Evolutionary conservation across 2,329 filamentous ascomycete species (phyloP), one percentile per base, ranked within the genome.

Genomic region (Diplodia corticola): DNA sequence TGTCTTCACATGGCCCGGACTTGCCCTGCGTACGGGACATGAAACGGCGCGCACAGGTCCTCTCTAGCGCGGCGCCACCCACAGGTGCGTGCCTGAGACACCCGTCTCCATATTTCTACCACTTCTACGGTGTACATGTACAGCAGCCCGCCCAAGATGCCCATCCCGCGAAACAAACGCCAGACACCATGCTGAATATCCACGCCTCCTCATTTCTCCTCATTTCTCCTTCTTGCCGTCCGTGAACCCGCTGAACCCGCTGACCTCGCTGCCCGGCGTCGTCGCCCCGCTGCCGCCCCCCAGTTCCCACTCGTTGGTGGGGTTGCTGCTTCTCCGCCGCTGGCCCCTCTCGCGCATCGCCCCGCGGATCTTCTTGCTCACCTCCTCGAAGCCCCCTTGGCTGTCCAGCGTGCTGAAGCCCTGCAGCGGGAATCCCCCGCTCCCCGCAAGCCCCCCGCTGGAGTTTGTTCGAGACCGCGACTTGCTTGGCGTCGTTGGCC

Each of bases 341-440:
- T 89, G 85, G 2, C 89, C 89, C n/a, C 91, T 81, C 76, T 93
- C 89, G 71, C 85, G 83, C 91, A 98, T 96, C 4, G 92, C 92
- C 70, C 89, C 90, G 64, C 91, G 85, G 71, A 98, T 93, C 81
- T 91, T 92, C 77, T 87, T 86, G 74, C 87, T 93, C 2, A 96
- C 92, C 78, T 96, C 90, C 65, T 94, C 90, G 68, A 97, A 87
- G 2, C 90, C 88, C 57, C 87, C 90, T 55, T 88, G 86, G 2
- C 86, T 86, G 72, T 92, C 82, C 61, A 88, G 73, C 17, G 83
- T 84, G 70, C 85, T 96, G 71, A 96, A 91, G 2, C 84, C 86
- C 72, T 88, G 88, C 68, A 94, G 79, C 1, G 87, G 86, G 73
- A 91, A 90, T 0, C 85, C 86, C 3, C 81, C 81, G 20, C 84